Conservation (phyloP, 305 asterid species). For the Rubia tinctorum region DNA sequence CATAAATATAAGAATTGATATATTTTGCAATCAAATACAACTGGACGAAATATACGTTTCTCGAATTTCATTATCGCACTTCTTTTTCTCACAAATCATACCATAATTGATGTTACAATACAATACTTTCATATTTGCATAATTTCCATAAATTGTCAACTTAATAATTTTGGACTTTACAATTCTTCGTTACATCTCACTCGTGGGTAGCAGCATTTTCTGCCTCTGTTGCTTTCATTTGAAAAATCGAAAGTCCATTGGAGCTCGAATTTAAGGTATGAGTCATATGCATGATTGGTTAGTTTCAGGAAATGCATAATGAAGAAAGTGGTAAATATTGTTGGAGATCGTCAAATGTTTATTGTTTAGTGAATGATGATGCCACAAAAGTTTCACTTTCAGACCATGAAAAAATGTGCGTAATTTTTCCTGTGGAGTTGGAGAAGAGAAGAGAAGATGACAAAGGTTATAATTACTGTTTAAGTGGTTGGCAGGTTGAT, state of each 20-base stretch:
- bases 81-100: no score
- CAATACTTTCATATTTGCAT: no score
- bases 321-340: background rate
- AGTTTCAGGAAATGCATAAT: background rate
- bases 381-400: background rate
- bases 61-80: no score
- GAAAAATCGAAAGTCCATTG: slow-evolving; percentile 7
- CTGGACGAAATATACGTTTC: no score
- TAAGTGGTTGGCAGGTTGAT: background rate
- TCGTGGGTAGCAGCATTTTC: slow-evolving; percentile 9
- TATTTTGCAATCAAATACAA: no score
- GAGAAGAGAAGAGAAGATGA: background rate
- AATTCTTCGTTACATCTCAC: background rate
- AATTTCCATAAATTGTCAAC: no score
- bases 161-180: no score
- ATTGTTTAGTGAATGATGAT: background rate
- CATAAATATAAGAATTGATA: no score
- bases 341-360: no score
- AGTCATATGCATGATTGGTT: slow-evolving; percentile 1
- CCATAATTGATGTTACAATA: no score
- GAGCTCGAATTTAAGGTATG: background rate
- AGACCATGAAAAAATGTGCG: background rate
- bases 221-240: slow-evolving; percentile 11
- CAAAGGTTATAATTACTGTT: background rate
- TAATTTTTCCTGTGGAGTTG: background rate